Evolutionary conservation across 192 early-diverging fungal species (phyloP).

Genomic region (Coemansia sp.): DNA sequence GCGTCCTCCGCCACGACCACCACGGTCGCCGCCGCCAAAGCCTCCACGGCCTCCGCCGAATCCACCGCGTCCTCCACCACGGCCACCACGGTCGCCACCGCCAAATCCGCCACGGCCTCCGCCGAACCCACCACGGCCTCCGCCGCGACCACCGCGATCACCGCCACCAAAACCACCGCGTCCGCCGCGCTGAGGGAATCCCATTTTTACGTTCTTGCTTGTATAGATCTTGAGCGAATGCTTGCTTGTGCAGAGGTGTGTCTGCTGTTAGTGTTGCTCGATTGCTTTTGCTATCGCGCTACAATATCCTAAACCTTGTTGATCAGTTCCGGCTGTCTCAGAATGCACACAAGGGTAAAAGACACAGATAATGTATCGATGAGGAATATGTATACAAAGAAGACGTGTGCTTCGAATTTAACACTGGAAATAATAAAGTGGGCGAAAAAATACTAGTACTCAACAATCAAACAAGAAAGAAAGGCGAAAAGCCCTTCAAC

Average conservation of each 20-base stretch:
- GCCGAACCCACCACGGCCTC: slow-evolving; percentile 47
- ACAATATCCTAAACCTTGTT: too few relatives aligned
- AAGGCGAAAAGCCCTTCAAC: background rate
- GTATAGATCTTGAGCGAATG: background rate
- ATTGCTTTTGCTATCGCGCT: too few relatives aligned
- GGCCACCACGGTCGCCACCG: slow-evolving; percentile 25
- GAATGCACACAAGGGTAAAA: background rate
- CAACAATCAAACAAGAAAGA: slow-evolving; percentile 3
- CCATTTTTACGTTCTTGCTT: slow-evolving; percentile 30
- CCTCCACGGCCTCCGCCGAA: slow-evolving; percentile 9
- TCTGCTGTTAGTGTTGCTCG: too few relatives aligned
- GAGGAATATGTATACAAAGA: slow-evolving; percentile 3
- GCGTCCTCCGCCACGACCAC: slow-evolving; percentile 5
- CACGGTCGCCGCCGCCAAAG: slow-evolving; percentile 8
- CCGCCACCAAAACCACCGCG: slow-evolving; percentile 39
- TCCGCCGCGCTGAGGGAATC: slow-evolving; percentile 51
- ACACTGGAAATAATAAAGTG: slow-evolving; percentile 10
- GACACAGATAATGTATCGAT: background rate
- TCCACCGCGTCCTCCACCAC: slow-evolving; percentile 16
- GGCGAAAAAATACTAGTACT: background rate
- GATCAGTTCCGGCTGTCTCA: too few relatives aligned
- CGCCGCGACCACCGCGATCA: slow-evolving; percentile 51
- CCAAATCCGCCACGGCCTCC: slow-evolving; percentile 46
- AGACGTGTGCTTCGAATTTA: background rate
- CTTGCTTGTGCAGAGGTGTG: background rate